phyloP scores from a whole-genome alignment of 1,284 basidiomycete genomes.

The Microbotryomycetes sp. region DNA sequence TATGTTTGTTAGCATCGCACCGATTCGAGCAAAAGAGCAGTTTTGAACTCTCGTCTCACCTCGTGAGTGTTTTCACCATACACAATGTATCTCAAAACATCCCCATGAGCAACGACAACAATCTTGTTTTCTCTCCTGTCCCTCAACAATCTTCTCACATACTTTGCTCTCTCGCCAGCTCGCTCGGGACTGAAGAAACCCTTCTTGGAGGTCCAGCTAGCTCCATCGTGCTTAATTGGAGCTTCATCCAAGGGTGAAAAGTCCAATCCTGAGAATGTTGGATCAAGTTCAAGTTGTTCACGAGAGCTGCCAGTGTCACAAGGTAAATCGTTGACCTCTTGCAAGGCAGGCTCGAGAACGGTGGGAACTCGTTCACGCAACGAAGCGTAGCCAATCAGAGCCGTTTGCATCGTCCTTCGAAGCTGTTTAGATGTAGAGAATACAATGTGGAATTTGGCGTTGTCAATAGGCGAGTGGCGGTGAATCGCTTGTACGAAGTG shows the following conservation, averaged over 20 bases:
- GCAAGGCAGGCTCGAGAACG: constrained; percentile 41
- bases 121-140: constrained; percentile 42
- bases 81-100: constrained; percentile 42
- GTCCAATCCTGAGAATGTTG: constrained; percentile 40
- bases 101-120: constrained; percentile 45
- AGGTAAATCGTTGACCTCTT: constrained; percentile 41
- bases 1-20: neutral
- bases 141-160: constrained; percentile 41
- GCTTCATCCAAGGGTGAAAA: constrained; percentile 31
- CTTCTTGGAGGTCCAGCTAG: constrained; percentile 42
- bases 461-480: neutral
- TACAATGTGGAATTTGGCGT: neutral
- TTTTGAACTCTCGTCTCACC: constrained; percentile 29
- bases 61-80: constrained; percentile 37
- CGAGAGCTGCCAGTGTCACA: constrained; percentile 42
- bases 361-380: neutral
- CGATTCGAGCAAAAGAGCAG: neutral
- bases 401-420: constrained; percentile 43
- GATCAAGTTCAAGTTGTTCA: constrained; percentile 36
- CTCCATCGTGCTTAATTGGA: constrained; percentile 15
- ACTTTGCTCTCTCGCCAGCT: constrained; percentile 37
- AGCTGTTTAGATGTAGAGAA: constrained; percentile 28
- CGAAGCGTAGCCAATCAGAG: constrained; percentile 38
- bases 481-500: neutral
- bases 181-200: constrained; percentile 41